Evolutionary conservation across 106 monocot species (phyloP).

Genomic region (Dioscorea dumetorum): DNA sequence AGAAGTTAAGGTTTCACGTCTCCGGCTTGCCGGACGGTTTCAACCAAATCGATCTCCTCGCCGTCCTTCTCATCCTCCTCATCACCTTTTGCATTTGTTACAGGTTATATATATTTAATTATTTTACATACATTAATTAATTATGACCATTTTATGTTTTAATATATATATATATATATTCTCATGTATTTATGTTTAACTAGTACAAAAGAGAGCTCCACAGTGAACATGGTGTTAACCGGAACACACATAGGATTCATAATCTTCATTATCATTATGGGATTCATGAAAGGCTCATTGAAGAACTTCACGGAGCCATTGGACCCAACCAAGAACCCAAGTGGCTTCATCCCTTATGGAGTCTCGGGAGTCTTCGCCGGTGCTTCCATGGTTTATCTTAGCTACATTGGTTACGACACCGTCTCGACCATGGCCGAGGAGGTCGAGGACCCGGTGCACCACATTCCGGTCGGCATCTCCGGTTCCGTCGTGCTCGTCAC

Average conservation of each 20-base stretch:
- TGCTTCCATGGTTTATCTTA: slow-evolving; percentile 78
- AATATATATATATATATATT: too few relatives aligned
- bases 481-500: slow-evolving; percentile 83
- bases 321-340: slow-evolving; percentile 29
- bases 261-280: slow-evolving; percentile 75
- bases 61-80: slow-evolving; percentile 50
- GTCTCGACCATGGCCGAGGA: slow-evolving; percentile 99
- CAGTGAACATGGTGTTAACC: slow-evolving; percentile 80
- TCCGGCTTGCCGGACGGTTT: slow-evolving; percentile 71
- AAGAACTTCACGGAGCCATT: slow-evolving; percentile 50
- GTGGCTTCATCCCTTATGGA: slow-evolving; percentile 78
- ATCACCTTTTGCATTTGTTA: slow-evolving; percentile 73
- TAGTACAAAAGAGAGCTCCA: slow-evolving; percentile 84
- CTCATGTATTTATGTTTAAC: too few relatives aligned
- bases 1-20: slow-evolving; percentile 62
- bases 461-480: slow-evolving; percentile 86
- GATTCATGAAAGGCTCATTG: slow-evolving; percentile 60
- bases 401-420: slow-evolving; percentile 98
- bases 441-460: slow-evolving; percentile 54
- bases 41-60: slow-evolving; percentile 79
- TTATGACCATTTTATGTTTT: too few relatives aligned
- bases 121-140: too few relatives aligned
- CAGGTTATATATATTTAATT: slow-evolving; percentile 30
- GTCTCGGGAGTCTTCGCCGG: slow-evolving; percentile 67
- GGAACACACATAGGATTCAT: slow-evolving; percentile 67